Evolutionary conservation across 768 basidiomycete genomes (phyloP), one percentile per base, ranked within the genome.

Genomic region (Phlebiopsis flavidoalba): DNA sequence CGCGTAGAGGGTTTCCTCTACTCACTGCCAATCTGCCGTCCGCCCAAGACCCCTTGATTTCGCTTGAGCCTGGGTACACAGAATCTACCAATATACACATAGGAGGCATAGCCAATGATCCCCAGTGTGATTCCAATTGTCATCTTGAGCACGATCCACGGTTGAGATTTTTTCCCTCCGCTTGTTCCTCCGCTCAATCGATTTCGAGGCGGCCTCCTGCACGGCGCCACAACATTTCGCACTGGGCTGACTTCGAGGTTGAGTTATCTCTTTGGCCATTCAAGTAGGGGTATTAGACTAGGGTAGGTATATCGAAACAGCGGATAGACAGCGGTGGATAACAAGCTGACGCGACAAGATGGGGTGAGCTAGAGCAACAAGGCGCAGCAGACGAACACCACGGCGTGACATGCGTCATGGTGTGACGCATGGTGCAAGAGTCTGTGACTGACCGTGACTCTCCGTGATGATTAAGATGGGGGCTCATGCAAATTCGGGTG

Each of bases 1-100:
- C 40, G 40, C 40, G 12, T 43, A 10, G 8, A 43, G 40, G 40
- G 2, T 3, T 17, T 43, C 40, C 17, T 2, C 12, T 43, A 87
- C 93, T 78, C 73, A 94, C 93, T 80, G 60, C 90, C 93, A 45
- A 80, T 73, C 0, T 73, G 74, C 63, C 77, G 74, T 26, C 80
- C 77, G 5, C 80, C 84, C 5, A 81, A 72, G 2, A 81, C 81
- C 12, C 69, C 67, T 1, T 64, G 62, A 57, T 74, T 72, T 51
- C 76, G 69, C 63, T 74, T 74, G n/a, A 95, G 80, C 82, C 91
- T 88, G 17, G 86, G 83, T 40, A 84, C 76, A 68, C 87, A 89
- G 7, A 94, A 78, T 57, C 86, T 74, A 0, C 80, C 89, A 24
- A 91, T 79, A 69, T 93, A 93, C 2, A 94, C 93, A 70, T 95